Evolutionary conservation across 768 basidiomycete genomes (phyloP), one percentile per base, ranked within the genome.

Genomic region (Pulveroboletus sp.): DNA sequence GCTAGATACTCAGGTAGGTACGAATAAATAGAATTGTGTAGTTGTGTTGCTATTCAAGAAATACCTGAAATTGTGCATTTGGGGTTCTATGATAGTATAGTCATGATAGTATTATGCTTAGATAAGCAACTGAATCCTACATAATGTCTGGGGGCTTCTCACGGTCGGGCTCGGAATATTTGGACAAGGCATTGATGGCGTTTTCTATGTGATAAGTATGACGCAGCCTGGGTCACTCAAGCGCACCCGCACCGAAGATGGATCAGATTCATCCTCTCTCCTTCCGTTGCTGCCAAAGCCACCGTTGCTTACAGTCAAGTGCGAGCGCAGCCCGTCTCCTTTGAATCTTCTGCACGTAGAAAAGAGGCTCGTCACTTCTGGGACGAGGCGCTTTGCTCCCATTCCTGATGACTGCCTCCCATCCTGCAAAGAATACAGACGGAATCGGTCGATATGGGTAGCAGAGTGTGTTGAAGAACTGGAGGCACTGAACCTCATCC

Each of bases 351-450:
- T n/a, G n/a, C n/a, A n/a, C n/a, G n/a, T n/a, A n/a, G 43, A 51
- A 30, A 65, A 55, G 27, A 54, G 38, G 22, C 51, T 67, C 20
- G 49, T 67, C 31, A 63, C 56, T 20, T 57, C 51, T 1, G 67
- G 67, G 31, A 50, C 57, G 30, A 70, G 59, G 30, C 61, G 60
- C 29, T 70, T 63, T 45, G 37, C 51, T 10, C 67, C 67, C 17
- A 32, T 67, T 24, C 68, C 68, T 2, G 6, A 17, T 8, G 45
- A 61, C 39, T 70, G 68, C 45, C 61, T 56, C 16, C 47, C 49
- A 3, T 49, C 64, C 7, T 47, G 49, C 31, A 36, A 49, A 7
- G 46, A 32, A 19, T 60, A 63, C 34, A 64, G 20, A 43, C 53
- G 45, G 7, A 59, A 68, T 20, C 48, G 64, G 24, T 49, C 16